These are phyloP conservation scores for Cutaneotrichosporon spelunceum DNA, from an alignment of 1,284 basidiomycete species.

Conservation along the genomic window DNA sequence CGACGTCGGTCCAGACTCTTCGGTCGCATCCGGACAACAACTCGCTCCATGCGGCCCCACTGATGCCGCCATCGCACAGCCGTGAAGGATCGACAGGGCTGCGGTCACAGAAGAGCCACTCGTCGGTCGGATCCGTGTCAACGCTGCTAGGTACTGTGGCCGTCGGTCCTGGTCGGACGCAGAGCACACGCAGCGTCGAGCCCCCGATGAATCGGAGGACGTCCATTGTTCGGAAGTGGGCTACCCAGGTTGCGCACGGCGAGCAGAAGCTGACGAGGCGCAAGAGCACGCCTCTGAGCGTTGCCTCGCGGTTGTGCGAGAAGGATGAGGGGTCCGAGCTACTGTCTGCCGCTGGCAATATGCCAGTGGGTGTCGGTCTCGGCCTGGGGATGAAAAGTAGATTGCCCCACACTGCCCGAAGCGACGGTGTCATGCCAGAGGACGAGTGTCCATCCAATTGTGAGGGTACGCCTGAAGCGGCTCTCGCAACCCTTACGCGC, in stretches of 20 bases:
- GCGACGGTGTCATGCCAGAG: background rate
- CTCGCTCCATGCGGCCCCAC: background rate
- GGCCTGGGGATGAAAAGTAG: conserved; percentile 8
- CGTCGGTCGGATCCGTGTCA: conserved; percentile 16
- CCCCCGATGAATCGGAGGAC: conserved; percentile 17
- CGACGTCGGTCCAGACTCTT: background rate
- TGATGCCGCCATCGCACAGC: background rate
- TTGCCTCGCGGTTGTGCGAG: background rate
- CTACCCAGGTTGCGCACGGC: conserved; percentile 12
- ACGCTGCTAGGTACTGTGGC: background rate
- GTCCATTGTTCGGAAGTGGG: conserved; percentile 26
- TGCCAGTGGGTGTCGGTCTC: background rate
- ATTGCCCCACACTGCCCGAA: background rate
- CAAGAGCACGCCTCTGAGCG: conserved; percentile 5
- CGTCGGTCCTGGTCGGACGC: background rate
- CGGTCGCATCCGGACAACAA: background rate
- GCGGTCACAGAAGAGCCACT: conserved; percentile 13
- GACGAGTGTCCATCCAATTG: background rate
- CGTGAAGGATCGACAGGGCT: background rate
- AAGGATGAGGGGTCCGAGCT: background rate
- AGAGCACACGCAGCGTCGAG: conserved; percentile 2
- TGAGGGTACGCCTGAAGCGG: conserved; percentile 10
- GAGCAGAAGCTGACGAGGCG: background rate
- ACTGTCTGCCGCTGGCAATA: background rate
- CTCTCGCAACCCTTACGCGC: conserved; percentile 4